Conservation (phyloP, 176 grass and related monocot genomes). For the Lolium perenne region DNA sequence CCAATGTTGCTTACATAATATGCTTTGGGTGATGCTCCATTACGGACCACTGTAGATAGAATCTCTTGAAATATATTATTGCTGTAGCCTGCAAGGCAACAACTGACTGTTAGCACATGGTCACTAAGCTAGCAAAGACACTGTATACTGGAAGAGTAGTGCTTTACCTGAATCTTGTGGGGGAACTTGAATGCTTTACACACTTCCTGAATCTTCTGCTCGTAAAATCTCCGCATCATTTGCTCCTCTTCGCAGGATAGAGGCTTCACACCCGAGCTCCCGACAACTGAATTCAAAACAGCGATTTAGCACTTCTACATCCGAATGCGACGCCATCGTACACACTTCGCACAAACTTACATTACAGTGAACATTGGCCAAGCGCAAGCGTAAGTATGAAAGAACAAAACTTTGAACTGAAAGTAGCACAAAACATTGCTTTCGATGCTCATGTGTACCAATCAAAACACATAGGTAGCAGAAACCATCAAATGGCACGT, state of each 20-base stretch:
- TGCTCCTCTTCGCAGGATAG: conserved; percentile 88
- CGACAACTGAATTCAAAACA: conserved; percentile 49
- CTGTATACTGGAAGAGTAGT: conserved; percentile 3
- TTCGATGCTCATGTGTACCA: neutral
- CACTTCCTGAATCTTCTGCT: conserved; percentile 99
- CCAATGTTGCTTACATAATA: conserved; percentile 79
- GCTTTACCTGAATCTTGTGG: conserved; percentile 86
- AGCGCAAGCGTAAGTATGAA: conserved; percentile 1
- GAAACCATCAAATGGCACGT: conserved; percentile 25
- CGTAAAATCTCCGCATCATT: conserved; percentile 79
- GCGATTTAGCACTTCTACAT: conserved; percentile 30
- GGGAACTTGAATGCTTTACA: conserved; percentile 94
- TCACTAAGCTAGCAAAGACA: conserved; percentile 11
- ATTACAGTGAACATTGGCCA: neutral
- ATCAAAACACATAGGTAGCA: neutral
- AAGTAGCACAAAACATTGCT: neutral
- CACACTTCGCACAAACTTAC: neutral
- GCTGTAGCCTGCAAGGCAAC: conserved; percentile 76
- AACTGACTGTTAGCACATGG: conserved; percentile 17
- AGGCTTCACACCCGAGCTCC: conserved; percentile 56
- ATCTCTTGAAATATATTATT: conserved; percentile 99
- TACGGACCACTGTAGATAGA: conserved; percentile 92
- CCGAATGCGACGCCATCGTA: neutral
- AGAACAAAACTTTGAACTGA: conserved; percentile 31
- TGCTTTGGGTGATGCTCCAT: conserved; percentile 98